These are phyloP conservation scores for Sporothrix dimorphospora DNA, from an alignment of 2,329 filamentous ascomycete genomes.

Conservation along the genomic window DNA sequence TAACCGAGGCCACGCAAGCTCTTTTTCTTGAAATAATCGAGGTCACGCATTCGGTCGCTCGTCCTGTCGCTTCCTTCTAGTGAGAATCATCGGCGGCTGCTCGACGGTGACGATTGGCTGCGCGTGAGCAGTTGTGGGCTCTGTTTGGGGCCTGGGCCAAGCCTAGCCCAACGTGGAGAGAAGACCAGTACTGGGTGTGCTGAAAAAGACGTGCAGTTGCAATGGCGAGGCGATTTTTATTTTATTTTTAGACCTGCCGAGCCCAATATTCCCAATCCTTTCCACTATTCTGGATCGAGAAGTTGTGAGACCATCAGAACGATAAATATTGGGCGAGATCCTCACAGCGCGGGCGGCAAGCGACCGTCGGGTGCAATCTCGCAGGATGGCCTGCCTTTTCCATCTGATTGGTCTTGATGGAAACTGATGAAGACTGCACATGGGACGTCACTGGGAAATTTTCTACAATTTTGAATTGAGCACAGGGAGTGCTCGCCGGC, in stretches of 20 bases:
- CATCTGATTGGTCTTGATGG: not conserved
- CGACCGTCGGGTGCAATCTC: not conserved
- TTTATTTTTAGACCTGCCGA: too few species aligned
- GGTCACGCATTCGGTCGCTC: not conserved
- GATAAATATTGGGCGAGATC: too few species aligned
- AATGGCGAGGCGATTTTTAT: too few species aligned
- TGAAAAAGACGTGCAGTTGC: too few species aligned
- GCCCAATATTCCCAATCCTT: too few species aligned
- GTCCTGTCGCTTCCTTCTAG: not conserved
- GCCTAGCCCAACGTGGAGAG: not conserved
- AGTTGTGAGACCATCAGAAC: too few species aligned
- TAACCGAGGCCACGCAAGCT: not conserved
- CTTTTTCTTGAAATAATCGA: not conserved
- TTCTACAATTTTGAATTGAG: too few species aligned
- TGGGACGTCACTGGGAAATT: not conserved
- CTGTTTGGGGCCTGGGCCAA: not conserved
- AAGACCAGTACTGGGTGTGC: not conserved
- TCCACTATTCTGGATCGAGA: too few species aligned
- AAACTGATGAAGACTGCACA: not conserved
- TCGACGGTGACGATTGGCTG: conserved; percentile 22
- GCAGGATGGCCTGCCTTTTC: not conserved
- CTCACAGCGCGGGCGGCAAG: too few species aligned
- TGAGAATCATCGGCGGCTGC: conserved; percentile 17
- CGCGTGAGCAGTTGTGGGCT: not conserved
- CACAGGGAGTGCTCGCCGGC: not conserved